These are phyloP conservation scores for Plantago lanceolata DNA, from an alignment of 305 asterid genomes.

Conservation along the genomic window DNA sequence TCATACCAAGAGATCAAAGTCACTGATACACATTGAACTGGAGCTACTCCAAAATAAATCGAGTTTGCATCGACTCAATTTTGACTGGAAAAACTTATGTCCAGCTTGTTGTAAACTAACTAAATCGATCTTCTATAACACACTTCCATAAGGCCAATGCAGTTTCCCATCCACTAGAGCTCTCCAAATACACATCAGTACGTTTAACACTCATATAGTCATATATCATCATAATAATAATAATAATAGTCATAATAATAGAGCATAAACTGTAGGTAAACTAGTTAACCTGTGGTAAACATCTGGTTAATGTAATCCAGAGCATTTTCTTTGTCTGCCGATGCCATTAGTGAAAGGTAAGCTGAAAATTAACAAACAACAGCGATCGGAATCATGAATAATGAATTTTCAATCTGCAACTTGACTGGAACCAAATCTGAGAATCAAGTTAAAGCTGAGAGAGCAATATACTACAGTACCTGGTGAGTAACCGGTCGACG, in stretches of 20 bases:
- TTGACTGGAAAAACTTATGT: not conserved
- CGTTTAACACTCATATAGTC: not conserved
- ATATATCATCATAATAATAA: too few species aligned
- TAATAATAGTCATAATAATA: not conserved
- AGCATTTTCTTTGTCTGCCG: conserved; percentile 77
- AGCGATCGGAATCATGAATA: not conserved
- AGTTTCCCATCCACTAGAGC: not conserved
- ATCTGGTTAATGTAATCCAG: conserved; percentile 95
- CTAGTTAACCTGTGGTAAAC: conserved; percentile 96
- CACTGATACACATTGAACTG: too few species aligned
- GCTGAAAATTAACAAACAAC: not conserved
- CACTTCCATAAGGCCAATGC: not conserved
- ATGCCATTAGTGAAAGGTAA: conserved; percentile 41
- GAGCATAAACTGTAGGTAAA: not conserved
- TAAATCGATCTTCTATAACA: not conserved
- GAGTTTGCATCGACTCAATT: not conserved
- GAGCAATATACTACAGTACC: not conserved
- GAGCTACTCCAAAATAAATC: too few species aligned
- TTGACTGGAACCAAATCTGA: not conserved
- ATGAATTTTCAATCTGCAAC: not conserved
- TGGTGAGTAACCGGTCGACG: not conserved
- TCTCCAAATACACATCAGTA: not conserved
- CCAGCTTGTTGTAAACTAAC: not conserved
- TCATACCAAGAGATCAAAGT: not conserved
- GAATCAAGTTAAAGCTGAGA: too few species aligned